Base-by-base conservation (phyloP, 352 stramenopile genomes). In the Phytophthora sp. region DNA sequence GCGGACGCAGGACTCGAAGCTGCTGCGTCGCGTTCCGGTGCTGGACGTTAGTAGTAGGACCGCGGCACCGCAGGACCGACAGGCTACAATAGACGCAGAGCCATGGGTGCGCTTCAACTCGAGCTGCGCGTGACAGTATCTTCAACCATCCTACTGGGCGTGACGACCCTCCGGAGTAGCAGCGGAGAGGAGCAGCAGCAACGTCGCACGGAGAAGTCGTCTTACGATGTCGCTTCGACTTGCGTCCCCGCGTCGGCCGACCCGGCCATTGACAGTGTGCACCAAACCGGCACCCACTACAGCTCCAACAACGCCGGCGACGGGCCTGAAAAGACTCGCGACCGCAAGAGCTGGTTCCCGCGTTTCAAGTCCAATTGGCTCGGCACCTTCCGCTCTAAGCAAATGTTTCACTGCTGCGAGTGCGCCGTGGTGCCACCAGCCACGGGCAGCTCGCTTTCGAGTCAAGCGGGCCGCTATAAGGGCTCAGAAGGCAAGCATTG, bases 361-460 rank as follows among this genome's bases (percentile, higher is more conserved):
- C 87, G 87, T 51, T 95, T 95, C 74, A 95, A 95, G 66, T 94
- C 85, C 39, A 95, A 93, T 47, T 91, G 85, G 82, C 71, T 93
- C n/a, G 87, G 87, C 60, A 93, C 82, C 24, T 95, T 90, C 65
- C 85, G 87, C 39, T 93, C 84, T 62, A 93, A 91, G 79, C 80
- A 92, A 70, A 93, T 93, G 84, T 95, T 93, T 65, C 63, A 76
- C 23, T 93, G 86, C 68, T 95, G 87, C 46, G 87, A 95, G 69
- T 95, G 87, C 60, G 86, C 82, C 7, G 79, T 94, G 29, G 69
- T 72, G 24, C 64, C 79, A 61, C 38, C 66, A 3, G 61, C 58
- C 47, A 69, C 36, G 31, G 50, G 39, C 24, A 58, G 56, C 26
- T 64, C 57, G 16, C 55, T 74, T 18, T 68, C 61, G 24, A 77